A percentile compares a stretch with the other conserved stretches of the same genome.
These are phyloP conservation scores for Lactarius vividus DNA, from an alignment of 768 basidiomycete species.

Conservation along the genomic window DNA sequence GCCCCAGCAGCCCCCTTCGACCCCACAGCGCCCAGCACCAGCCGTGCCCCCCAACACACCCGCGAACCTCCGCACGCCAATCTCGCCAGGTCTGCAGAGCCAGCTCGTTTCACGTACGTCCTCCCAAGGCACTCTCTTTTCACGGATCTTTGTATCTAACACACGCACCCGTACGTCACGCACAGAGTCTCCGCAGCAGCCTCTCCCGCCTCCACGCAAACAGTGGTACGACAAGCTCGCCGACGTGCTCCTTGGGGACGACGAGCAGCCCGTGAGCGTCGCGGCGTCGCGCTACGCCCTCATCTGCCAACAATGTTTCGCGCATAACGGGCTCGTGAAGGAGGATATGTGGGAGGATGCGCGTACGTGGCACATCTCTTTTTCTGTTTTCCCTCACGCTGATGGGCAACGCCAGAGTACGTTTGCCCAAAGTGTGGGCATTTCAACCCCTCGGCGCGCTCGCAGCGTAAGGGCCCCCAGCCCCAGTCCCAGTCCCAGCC, in stretches of 20 bases:
- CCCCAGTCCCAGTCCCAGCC: background rate
- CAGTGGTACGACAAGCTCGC: slow-evolving; percentile 88
- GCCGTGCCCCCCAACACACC: slow-evolving; percentile 30
- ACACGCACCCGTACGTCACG: background rate
- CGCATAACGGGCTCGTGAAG: slow-evolving; percentile 85
- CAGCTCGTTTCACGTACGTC: slow-evolving; percentile 41
- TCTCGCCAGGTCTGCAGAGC: slow-evolving; percentile 34
- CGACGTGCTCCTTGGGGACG: slow-evolving; percentile 82
- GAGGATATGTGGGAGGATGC: slow-evolving; percentile 79
- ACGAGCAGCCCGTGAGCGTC: slow-evolving; percentile 46
- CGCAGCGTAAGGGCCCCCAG: slow-evolving; percentile 13
- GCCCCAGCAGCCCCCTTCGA: slow-evolving; percentile 33
- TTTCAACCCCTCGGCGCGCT: slow-evolving; percentile 60
- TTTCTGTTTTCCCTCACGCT: background rate
- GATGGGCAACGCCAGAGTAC: slow-evolving; percentile 55
- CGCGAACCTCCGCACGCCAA: slow-evolving; percentile 18
- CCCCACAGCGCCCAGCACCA: slow-evolving; percentile 30
- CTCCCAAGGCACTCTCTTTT: background rate
- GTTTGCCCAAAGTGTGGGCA: slow-evolving; percentile 81
- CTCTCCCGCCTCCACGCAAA: slow-evolving; percentile 55
- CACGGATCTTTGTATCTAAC: background rate
- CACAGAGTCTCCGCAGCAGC: slow-evolving; percentile 41
- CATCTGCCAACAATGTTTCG: slow-evolving; percentile 84
- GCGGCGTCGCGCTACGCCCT: slow-evolving; percentile 66
- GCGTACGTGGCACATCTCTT: slow-evolving; percentile 49